Percentiles rank a stretch among this genome's conserved stretches.
Conservation (phyloP, 2,329 filamentous ascomycete genomes). For the Xylariaceae sp. region DNA sequence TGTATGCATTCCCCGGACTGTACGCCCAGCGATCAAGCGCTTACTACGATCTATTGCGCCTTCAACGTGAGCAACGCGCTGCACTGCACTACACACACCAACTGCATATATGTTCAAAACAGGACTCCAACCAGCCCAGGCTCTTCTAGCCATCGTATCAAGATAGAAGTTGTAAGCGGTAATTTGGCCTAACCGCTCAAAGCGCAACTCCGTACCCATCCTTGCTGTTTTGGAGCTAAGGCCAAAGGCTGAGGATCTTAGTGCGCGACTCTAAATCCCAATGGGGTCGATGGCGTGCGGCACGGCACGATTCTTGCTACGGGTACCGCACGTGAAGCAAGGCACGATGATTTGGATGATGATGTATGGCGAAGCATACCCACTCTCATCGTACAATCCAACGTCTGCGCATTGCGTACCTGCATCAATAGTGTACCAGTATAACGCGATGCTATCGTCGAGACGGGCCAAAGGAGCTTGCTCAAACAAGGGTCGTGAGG, state of each 20-base stretch:
- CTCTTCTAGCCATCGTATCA: no score
- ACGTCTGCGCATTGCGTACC: no score
- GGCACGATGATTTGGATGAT: no score
- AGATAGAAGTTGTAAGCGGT: no score
- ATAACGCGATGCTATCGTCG: conserved; percentile 8
- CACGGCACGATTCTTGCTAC: no score
- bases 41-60: conserved; percentile 8
- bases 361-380: no score
- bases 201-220: conserved; percentile 1
- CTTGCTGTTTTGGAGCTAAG: neutral
- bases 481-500: neutral
- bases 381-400: no score
- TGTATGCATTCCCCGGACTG: neutral
- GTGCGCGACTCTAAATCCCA: conserved; percentile 11
- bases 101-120: no score
- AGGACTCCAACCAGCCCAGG: no score
- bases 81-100: no score
- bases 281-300: neutral
- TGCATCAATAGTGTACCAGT: no score
- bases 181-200: conserved; percentile 4
- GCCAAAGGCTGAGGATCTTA: neutral
- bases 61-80: neutral
- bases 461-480: conserved; percentile 8
- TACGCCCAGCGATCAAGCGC: neutral
- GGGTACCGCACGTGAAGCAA: no score